phyloP scores from a whole-genome alignment of 2,329 filamentous ascomycete genomes.

The Esteya vermicola region DNA sequence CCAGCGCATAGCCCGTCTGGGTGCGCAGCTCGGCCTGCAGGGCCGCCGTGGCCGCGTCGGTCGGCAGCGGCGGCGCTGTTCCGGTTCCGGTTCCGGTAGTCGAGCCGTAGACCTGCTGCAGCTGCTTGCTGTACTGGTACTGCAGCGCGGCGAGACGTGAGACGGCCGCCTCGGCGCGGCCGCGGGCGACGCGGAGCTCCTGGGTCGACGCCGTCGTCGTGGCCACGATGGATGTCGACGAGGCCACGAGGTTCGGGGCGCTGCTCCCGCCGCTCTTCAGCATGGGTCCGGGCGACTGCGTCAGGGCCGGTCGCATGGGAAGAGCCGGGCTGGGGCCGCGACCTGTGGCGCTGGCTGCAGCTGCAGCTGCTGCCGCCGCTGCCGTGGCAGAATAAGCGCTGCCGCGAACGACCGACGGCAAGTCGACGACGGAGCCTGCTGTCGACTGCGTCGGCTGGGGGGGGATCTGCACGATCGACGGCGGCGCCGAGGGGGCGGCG shows the following conservation, averaged over 20 bases:
- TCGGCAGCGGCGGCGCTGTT: constrained; percentile 22
- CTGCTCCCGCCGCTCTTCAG: constrained; percentile 2
- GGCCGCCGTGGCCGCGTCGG: constrained; percentile 18
- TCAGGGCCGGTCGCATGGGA: constrained; percentile 1
- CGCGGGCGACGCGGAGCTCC: constrained; percentile 11
- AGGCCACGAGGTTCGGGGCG: too few relatives aligned
- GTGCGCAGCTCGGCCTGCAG: constrained; percentile 27
- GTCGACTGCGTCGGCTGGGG: constrained; percentile 10
- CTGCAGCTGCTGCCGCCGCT: neutral
- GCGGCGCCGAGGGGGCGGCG: neutral
- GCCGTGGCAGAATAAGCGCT: too few relatives aligned
- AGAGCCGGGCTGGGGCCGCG: too few relatives aligned
- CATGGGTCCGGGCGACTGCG: constrained; percentile 11
- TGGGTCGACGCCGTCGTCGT: constrained; percentile 3
- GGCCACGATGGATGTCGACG: constrained; percentile 2
- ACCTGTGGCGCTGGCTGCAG: too few relatives aligned
- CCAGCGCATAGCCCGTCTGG: constrained; percentile 27
- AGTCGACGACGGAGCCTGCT: constrained; percentile 6
- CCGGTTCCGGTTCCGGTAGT: constrained; percentile 15
- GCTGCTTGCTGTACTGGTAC: constrained; percentile 13
- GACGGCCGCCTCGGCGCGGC: constrained; percentile 17
- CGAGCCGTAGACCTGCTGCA: constrained; percentile 12
- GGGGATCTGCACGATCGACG: constrained; percentile 8
- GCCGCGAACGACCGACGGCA: too few relatives aligned
- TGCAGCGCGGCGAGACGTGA: constrained; percentile 20